These are phyloP conservation scores for Chalara sp. DNA, from an alignment of 2,329 filamentous ascomycete genomes.

Conservation along the genomic window DNA sequence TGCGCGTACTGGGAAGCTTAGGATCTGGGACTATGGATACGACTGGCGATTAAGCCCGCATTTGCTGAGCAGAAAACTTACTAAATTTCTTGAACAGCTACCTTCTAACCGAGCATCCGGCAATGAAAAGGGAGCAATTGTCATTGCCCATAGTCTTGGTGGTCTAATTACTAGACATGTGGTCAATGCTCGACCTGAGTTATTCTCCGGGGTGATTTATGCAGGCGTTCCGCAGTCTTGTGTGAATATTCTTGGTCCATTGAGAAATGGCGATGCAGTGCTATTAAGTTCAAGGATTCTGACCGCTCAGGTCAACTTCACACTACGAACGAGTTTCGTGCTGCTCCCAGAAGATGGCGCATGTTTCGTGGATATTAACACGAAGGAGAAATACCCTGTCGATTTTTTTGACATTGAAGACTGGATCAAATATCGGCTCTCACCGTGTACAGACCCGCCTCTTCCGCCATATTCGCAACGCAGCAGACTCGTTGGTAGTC, in stretches of 20 bases:
- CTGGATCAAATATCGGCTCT: constrained; percentile 74
- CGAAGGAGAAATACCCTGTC: constrained; percentile 71
- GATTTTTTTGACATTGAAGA: constrained; percentile 76
- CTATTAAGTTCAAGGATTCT: constrained; percentile 83
- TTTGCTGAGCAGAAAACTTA: constrained; percentile 64
- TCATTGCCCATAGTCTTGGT: constrained; percentile 82
- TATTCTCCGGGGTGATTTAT: constrained; percentile 81
- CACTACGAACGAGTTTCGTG: constrained; percentile 76
- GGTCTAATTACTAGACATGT: constrained; percentile 84
- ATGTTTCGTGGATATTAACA: constrained; percentile 76
- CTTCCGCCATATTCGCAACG: constrained; percentile 45
- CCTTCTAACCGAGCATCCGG: constrained; percentile 57
- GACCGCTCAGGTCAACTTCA: constrained; percentile 90
- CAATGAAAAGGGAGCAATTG: constrained; percentile 52
- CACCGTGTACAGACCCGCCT: constrained; percentile 65
- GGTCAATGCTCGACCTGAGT: constrained; percentile 75
- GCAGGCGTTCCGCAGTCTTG: constrained; percentile 80
- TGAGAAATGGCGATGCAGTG: constrained; percentile 89
- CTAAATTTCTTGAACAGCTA: constrained; percentile 64
- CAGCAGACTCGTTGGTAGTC: constrained; percentile 24
- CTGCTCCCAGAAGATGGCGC: constrained; percentile 80
- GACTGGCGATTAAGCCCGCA: constrained; percentile 88
- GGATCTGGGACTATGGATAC: constrained; percentile 87
- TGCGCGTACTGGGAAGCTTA: constrained; percentile 59
- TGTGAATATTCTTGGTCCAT: constrained; percentile 83